Evolutionary conservation across 73 alveolate genomes (phyloP), one percentile per base, ranked within the genome.

Genomic region (Urostyla sp.): DNA sequence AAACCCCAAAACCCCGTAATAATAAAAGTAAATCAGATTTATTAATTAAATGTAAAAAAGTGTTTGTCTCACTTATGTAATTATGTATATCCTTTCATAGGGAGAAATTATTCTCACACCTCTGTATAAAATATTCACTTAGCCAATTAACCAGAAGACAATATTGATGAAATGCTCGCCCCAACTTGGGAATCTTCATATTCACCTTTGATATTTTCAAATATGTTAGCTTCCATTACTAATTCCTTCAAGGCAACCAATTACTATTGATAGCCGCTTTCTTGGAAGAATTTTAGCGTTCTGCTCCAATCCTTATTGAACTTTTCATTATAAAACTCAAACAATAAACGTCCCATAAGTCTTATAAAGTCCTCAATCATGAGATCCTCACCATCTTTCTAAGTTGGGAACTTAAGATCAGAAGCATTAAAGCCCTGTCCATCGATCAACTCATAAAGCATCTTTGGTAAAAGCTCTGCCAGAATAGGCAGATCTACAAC

Each of bases 181-280:
- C n/a, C n/a, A n/a, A n/a, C n/a, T n/a, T n/a, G n/a, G n/a, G n/a
- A n/a, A n/a, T n/a, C n/a, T n/a, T n/a, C n/a, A n/a, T n/a, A n/a
- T n/a, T n/a, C n/a, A n/a, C n/a, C 79, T 40, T 10, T 63, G 4
- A 63, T n/a, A 15, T 63, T 60, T 18, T 34, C 24, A 31, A 63
- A 63, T 15, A 63, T 26, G 45, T 63, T 63, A 63, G 37, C 79
- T 21, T 63, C 79, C 2, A 63, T 23, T 13, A 63, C 44, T 34
- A 13, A 20, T 8, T 11, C 23, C 6, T 2, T 7, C 79, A 63
- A 43, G 21, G 37, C 11, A 21, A 15, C 44, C 27, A 18, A 34
- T 34, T 43, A 24, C 24, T 20, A 11, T 6, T 63, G 61, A 4
- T 43, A 49, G 1, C 36, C 2, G 28, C 44, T 63, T 20, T 40